Conservation (phyloP, 768 basidiomycete species). For the Scleroderma citrinum region DNA sequence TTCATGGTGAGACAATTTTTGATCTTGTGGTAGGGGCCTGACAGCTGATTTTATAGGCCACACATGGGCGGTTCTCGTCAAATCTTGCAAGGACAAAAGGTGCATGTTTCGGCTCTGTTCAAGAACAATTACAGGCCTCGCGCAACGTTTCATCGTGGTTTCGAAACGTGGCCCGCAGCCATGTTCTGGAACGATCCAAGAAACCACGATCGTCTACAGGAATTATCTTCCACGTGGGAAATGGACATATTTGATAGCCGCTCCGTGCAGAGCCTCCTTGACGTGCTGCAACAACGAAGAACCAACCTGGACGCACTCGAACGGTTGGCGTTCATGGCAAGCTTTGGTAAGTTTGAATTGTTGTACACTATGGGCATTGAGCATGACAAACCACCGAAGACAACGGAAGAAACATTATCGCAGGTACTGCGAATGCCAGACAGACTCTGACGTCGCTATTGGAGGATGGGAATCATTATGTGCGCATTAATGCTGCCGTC, state of each 20-base stretch:
- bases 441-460: slow-evolving; percentile 11
- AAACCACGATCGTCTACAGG: slow-evolving; percentile 14
- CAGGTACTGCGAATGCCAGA: neutral
- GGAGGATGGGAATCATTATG: slow-evolving; percentile 7
- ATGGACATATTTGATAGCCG: slow-evolving; percentile 23
- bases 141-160: slow-evolving; percentile 17
- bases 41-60: slow-evolving; percentile 14
- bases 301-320: slow-evolving; percentile 19
- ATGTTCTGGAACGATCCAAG: slow-evolving; percentile 26
- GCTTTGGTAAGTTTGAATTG: slow-evolving; percentile 16
- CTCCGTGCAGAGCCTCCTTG: slow-evolving; percentile 13
- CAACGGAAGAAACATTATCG: slow-evolving; percentile 9
- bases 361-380: neutral
- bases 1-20: slow-evolving; percentile 6
- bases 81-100: slow-evolving; percentile 25
- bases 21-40: neutral
- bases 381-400: slow-evolving; percentile 8
- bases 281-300: slow-evolving; percentile 9
- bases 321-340: slow-evolving; percentile 24
- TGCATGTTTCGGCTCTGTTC: slow-evolving; percentile 28
- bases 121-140: slow-evolving; percentile 24
- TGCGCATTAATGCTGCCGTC: slow-evolving; percentile 21
- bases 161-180: slow-evolving; percentile 21
- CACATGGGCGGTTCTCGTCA: slow-evolving; percentile 21
- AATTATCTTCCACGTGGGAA: slow-evolving; percentile 20